Evolutionary conservation across 225 moss, liverwort and hornwort species (phyloP), one percentile per base, ranked within the genome.

Genomic region (Anthoceros angustus): DNA sequence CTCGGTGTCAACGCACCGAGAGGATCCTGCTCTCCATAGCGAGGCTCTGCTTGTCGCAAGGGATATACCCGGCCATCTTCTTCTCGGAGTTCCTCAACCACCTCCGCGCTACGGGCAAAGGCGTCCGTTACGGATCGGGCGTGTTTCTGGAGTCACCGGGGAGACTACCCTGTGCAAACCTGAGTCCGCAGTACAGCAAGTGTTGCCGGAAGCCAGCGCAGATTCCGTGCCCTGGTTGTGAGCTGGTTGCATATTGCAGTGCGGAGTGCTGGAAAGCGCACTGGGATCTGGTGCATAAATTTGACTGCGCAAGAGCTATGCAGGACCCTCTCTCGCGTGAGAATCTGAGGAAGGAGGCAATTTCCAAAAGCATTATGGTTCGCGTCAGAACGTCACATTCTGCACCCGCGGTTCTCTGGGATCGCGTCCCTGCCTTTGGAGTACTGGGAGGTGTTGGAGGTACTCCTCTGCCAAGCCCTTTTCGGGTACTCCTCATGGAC

Each of bases 31-130:
- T 9, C n/a, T 55, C 16, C 23, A 2, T 55, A 18, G 55, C 55
- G 23, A 55, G 14, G 23, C 12, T 55, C 7, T 55, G 55, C 23
- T 7, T 55, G 55, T 9, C 14, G n/a, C n/a, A 55, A 23, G 5
- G 18, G 55, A 55, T 55, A 9, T 55, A 55, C 55, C 55, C 55
- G 18, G n/a, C 55, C 55, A 55, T 55, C 55, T 55, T 55, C 23
- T 55, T 55, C 23, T 18, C 16, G 7, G 55, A 55, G 55, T 15
- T 55, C 55, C 55, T 55, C 10, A 55, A 55, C 5, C 55, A 55
- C 18, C 18, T 55, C 3, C n/a, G 1, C 55, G 18, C 55, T 23
- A 55, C 23, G 55, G n/a, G 7, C 23, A 18, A 18, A 7, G 0
- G n/a, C 6, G n/a, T 23, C 10, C 18, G 23, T 5, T 55, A 55